Base-by-base conservation (phyloP, 441 rosid genomes). In the Pelargonium citronellum region DNA sequence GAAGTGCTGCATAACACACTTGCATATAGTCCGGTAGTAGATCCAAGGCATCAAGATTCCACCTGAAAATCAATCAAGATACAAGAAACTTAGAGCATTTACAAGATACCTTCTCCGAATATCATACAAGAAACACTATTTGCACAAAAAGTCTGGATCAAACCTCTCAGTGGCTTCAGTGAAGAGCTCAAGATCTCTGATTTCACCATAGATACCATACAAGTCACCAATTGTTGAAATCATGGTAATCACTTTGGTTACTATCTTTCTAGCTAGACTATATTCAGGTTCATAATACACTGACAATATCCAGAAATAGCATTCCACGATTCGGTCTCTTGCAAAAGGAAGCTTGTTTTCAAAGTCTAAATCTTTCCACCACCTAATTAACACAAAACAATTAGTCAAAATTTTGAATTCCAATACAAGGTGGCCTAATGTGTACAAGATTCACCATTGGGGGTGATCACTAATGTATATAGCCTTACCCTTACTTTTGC, bases 281-380 rank as follows among this genome's bases (percentile, higher is more conserved):
- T 71, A 83, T 12, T 80, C 64, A 1, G 87, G 85, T 73, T 85
- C 84, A 12, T 72, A 79, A 63, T 69, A 82, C 49, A 76, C 73
- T 27, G 79, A 84, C 61, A 81, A 16, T 24, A 76, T 68, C 87
- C 85, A 87, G 58, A 87, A 71, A 67, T 81, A 87, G n/a, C 71
- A 61, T 65, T 85, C 89, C 12, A 75, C 72, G 12, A 81, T 0
- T 44, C 88, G 78, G 24, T 85, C 87, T 43, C 89, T 75, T 13
- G 82, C 75, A 68, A 58, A 87, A 0, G 85, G 79, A 10, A 84
- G 17, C 69, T 81, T 81, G 12, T n/a, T 13, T 12, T n/a, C 55
- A 10, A 47, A 11, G 13, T 47, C 55, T 47, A 47, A 47, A 47
- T 79, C 73, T 39, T 71, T 78, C 84, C 82, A 79, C 88, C 89